Conservation (phyloP, 345 rosid genomes). For the Euphorbia tirucalli region DNA sequence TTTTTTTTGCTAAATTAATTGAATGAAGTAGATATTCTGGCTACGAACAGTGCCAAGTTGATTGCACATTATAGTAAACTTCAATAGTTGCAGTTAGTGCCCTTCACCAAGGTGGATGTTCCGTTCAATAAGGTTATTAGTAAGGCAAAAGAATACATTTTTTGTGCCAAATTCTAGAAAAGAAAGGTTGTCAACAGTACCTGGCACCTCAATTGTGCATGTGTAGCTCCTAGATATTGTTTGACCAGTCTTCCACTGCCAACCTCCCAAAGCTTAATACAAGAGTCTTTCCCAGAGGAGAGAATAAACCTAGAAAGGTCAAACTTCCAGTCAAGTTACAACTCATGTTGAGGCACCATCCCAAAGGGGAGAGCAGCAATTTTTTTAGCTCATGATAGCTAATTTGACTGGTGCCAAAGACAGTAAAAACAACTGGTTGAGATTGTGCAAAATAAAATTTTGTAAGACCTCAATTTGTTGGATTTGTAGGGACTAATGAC, state of each 20-base stretch:
- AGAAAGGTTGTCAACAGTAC: conserved; percentile 26
- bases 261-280: conserved; percentile 79
- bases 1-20: background rate
- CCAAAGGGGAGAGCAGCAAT: background rate
- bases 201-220: conserved; percentile 64
- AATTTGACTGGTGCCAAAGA: background rate
- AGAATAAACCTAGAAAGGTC: conserved; percentile 61
- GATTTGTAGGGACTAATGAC: background rate
- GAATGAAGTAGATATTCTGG: background rate
- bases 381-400: background rate
- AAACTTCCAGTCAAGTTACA: conserved; percentile 9
- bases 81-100: background rate
- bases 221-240: conserved; percentile 71
- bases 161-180: background rate
- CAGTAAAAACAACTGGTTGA: background rate
- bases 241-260: conserved; percentile 71
- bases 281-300: conserved; percentile 78
- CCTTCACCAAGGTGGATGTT: background rate
- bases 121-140: background rate
- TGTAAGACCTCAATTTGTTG: background rate
- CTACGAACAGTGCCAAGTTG: background rate
- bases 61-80: background rate
- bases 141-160: background rate
- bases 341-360: conserved; percentile 4
- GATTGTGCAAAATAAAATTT: background rate